Evolutionary conservation across 768 basidiomycete species (phyloP), one percentile per base, ranked within the genome.

Genomic region (Rhizopogon salebrosus): DNA sequence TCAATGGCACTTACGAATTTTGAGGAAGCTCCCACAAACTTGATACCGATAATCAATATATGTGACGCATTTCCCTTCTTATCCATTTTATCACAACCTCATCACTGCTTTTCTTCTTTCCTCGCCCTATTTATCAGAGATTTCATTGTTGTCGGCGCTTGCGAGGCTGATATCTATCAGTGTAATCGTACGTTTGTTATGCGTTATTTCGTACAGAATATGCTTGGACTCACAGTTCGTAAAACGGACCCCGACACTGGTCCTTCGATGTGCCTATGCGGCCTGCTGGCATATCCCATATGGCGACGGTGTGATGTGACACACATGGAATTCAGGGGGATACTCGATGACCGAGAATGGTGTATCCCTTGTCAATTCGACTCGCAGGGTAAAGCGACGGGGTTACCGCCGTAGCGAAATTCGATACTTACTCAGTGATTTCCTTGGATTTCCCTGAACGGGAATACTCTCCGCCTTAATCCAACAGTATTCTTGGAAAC

Each of bases 61-160:
- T 58, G 60, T 70, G 58, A 57, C 52, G 48, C 54, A 6, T 59
- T 67, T 57, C 46, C 5, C 31, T 49, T 62, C 49, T 55, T 64
- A 43, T 52, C 53, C 43, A 24, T 36, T 24, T 43, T 41, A 60
- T 52, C 56, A 40, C 53, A 41, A 59, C 52, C 62, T 63, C 56
- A 65, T 48, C 50, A 46, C 48, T 49, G 53, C 43, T 64, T 59
- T 60, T 52, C 53, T 55, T 54, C 48, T 43, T 52, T 37, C n/a
- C 52, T 35, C 55, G 41, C 39, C 35, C 49, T 51, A 50, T 54
- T 48, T 60, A 38, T 54, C 26, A 58, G 36, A 63, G 64, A 51
- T 55, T 43, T 41, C 54, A 24, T 23, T 57, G 51, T 51, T 59
- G 49, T 49, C 59, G 60, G 53, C 53, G 55, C 35, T 38, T 57